A percentile compares a stretch with the other conserved stretches of the same genome.
Conservation (phyloP, 805 yeast genomes). For the Candida oleophila region DNA sequence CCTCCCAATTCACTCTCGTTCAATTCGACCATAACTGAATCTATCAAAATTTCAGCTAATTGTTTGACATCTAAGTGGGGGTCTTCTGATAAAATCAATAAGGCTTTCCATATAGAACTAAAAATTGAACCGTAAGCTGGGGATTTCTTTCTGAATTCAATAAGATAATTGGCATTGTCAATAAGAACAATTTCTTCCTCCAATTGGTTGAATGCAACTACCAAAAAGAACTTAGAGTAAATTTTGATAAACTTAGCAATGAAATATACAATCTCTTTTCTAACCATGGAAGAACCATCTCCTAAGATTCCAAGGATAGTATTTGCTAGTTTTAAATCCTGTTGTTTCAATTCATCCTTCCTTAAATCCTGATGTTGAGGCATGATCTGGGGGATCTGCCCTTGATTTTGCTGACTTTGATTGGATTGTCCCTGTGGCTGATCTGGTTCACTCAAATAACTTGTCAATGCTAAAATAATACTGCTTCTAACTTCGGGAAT, state of each 20-base stretch:
- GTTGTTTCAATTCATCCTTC: slow-evolving; percentile 54
- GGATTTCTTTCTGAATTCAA: slow-evolving; percentile 61
- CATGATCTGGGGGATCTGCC: slow-evolving; percentile 1
- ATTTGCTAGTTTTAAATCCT: slow-evolving; percentile 69
- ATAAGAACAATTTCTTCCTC: slow-evolving; percentile 73
- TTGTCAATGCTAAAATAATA: slow-evolving; percentile 67
- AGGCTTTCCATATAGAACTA: slow-evolving; percentile 83
- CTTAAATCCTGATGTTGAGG: slow-evolving; percentile 26
- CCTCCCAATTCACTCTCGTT: slow-evolving; percentile 65
- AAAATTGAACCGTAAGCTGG: slow-evolving; percentile 88
- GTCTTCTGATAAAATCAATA: slow-evolving; percentile 79
- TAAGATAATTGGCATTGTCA: slow-evolving; percentile 60
- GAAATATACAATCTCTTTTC: slow-evolving; percentile 80
- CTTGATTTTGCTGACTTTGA: slow-evolving; percentile 9
- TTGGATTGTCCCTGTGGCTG: slow-evolving; percentile 15
- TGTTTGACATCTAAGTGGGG: slow-evolving; percentile 80
- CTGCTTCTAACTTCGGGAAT: slow-evolving; percentile 95
- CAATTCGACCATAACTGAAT: slow-evolving; percentile 62
- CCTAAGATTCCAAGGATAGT: slow-evolving; percentile 65
- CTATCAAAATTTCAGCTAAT: slow-evolving; percentile 73
- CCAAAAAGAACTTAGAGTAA: slow-evolving; percentile 72
- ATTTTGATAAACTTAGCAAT: slow-evolving; percentile 71
- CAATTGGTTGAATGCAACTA: slow-evolving; percentile 81
- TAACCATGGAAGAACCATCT: slow-evolving; percentile 87
- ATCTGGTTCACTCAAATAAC: slow-evolving; percentile 56